Conservation (phyloP, 305 asterid species). For the Fraxinus floribunda region DNA sequence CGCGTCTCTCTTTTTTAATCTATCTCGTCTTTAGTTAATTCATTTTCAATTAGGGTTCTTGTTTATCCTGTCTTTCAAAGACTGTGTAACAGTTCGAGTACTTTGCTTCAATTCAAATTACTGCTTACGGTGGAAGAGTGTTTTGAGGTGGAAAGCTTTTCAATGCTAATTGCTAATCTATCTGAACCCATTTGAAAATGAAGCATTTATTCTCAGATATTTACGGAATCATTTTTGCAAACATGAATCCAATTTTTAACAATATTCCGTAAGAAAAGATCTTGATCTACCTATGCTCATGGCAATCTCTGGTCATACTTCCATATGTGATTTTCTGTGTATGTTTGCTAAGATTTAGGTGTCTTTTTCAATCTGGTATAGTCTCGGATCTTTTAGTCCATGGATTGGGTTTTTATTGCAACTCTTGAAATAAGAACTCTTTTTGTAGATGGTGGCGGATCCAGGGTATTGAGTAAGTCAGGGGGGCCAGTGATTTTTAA, state of each 20-base stretch:
- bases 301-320: not conserved
- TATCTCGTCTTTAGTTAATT: constrained; percentile 14
- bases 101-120: constrained; percentile 21
- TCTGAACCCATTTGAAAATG: constrained; percentile 26
- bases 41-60: constrained; percentile 29
- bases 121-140: constrained; percentile 32
- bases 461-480: not conserved
- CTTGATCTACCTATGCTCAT: not conserved
- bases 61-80: constrained; percentile 18
- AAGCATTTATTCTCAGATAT: not conserved
- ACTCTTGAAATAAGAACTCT: not conserved
- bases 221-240: too few species aligned
- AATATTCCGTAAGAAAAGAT: too few species aligned
- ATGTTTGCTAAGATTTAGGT: not conserved
- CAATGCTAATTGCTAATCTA: constrained; percentile 26
- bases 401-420: not conserved
- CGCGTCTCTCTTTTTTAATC: constrained; percentile 20
- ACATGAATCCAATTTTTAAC: too few species aligned
- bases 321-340: not conserved
- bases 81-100: constrained; percentile 13
- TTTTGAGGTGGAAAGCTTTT: constrained; percentile 27
- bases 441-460: not conserved
- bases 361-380: not conserved
- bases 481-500: not conserved
- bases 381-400: not conserved